Evolutionary conservation across 2,329 filamentous ascomycete species (phyloP), one percentile per base, ranked within the genome.

Genomic region (Lasiodiplodia citricola): DNA sequence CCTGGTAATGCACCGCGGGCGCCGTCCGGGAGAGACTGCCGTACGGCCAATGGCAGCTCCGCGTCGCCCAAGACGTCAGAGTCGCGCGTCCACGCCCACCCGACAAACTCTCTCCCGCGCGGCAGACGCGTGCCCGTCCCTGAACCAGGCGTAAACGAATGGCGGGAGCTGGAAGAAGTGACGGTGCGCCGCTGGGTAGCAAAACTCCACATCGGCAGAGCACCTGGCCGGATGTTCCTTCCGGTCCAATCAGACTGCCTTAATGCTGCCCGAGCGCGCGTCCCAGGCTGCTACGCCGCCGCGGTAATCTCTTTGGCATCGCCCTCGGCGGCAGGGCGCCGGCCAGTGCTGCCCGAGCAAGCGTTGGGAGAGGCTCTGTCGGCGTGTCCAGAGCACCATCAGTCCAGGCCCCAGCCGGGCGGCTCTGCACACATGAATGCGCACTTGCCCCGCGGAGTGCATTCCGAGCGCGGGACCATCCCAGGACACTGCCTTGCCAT

Each of bases 211-310:
- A 21, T 38, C 35, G 35, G 35, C 55, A 37, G n/a, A 21, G 57
- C 28, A 16, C 38, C 57, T n/a, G 7, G 8, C 21, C 57, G 57
- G 57, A 21, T 50, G 16, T 5, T 7, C 21, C 57, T 23, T 31
- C 60, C 60, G 60, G 60, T 7, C 60, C 60, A 64, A 52, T 64
- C 60, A 52, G 28, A 31, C 44, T 5, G 28, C 47, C 16, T 5
- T 4, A 18, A 11, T 7, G 13, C 60, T 23, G 47, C 47, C 47
- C 28, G 16, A 28, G 47, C 60, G 31, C 47, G 60, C n/a, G 28
- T 23, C 31, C 16, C 44, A 18, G 31, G 44, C 23, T 13, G 38
- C 18, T 21, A 21, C 10, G 18, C 18, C 44, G n/a, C 44, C 1
- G 41, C 44, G 18, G 7, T 18, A 11, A 7, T 47, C 44, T 7